Conservation (phyloP, 805 yeast genomes). For the Hanseniaspora nectarophila region DNA sequence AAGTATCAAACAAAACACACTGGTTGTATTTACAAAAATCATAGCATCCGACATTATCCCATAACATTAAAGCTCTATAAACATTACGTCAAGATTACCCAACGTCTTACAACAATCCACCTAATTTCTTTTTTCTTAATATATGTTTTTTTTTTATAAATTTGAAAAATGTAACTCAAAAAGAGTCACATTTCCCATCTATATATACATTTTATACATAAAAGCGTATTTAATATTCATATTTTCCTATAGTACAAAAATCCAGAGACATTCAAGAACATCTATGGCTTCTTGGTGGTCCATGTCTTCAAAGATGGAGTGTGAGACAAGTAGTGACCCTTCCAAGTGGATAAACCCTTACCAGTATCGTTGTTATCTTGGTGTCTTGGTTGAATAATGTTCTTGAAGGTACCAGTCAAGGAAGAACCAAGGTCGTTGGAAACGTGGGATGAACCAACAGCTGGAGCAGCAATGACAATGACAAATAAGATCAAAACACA, state of each 20-base stretch:
- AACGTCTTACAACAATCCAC: too few species aligned
- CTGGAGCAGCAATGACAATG: constrained; percentile 80
- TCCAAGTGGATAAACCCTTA: constrained; percentile 27
- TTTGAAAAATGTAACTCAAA: neutral
- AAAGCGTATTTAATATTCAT: neutral
- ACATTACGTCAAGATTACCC: too few species aligned
- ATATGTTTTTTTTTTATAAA: too few species aligned
- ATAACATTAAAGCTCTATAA: too few species aligned
- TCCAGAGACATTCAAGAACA: too few species aligned
- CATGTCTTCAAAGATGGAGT: constrained; percentile 37
- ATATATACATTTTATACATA: neutral
- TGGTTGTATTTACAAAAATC: too few species aligned
- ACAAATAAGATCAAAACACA: constrained; percentile 56
- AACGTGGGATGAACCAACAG: constrained; percentile 56
- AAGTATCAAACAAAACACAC: neutral
- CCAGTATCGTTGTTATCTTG: constrained; percentile 78
- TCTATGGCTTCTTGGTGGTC: constrained; percentile 39
- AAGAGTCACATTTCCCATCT: neutral
- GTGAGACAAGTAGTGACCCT: constrained; percentile 37
- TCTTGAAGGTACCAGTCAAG: constrained; percentile 37
- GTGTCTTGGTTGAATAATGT: constrained; percentile 84
- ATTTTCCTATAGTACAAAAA: neutral
- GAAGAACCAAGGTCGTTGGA: constrained; percentile 26
- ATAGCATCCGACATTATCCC: too few species aligned
- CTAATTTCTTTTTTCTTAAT: neutral